These are phyloP conservation scores for Elsinoe ampelina DNA, from an alignment of 2,329 filamentous ascomycete genomes.

Conservation along the genomic window DNA sequence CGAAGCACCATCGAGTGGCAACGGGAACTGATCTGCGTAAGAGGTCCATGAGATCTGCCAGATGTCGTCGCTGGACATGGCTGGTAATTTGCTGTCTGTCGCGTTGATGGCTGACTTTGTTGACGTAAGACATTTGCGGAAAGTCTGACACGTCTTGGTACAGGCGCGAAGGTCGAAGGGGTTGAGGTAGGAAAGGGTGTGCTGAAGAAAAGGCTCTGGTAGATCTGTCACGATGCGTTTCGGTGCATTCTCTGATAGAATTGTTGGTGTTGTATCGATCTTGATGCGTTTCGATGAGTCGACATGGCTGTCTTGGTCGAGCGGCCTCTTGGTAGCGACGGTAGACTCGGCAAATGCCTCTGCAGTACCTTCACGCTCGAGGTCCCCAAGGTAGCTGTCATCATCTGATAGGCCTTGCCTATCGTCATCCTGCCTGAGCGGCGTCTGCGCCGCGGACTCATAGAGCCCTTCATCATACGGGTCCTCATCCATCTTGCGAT, in stretches of 20 bases:
- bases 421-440: neutral
- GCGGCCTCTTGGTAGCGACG: neutral
- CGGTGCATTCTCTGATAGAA: neutral
- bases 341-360: neutral
- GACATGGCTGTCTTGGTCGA: neutral
- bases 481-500: constrained; percentile 9
- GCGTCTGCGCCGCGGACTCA: neutral
- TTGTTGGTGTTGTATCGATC: neutral
- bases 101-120: constrained; percentile 19
- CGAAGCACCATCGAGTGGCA: constrained; percentile 53
- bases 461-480: constrained; percentile 11
- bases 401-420: neutral
- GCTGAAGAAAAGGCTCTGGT: constrained; percentile 25
- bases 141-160: constrained; percentile 24
- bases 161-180: constrained; percentile 26
- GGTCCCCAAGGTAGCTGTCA: constrained; percentile 4
- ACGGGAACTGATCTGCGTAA: constrained; percentile 59
- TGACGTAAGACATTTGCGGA: constrained; percentile 23
- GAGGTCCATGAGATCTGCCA: constrained; percentile 61
- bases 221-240: constrained; percentile 11
- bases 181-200: constrained; percentile 25
- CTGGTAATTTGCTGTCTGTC: constrained; percentile 38
- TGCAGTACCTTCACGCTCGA: neutral
- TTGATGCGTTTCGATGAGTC: neutral
- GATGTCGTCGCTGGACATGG: constrained; percentile 42